Evolutionary conservation across 805 yeast genomes (phyloP), one percentile per base, ranked within the genome.

Genomic region (Torulaspora quercuum): DNA sequence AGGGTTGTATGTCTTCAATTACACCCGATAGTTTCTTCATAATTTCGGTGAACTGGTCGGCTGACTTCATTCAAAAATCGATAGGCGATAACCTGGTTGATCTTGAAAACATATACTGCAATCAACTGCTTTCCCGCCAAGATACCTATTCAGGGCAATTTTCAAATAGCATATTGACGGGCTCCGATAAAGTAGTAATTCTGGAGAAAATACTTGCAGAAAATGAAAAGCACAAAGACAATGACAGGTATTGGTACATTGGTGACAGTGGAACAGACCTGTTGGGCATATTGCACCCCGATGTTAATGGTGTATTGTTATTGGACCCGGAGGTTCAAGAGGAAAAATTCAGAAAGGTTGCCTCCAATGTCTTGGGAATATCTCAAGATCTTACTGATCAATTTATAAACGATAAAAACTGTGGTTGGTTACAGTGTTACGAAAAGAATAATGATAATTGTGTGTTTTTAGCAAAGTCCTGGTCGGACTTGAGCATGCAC

Each of bases 181-280:
- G 64, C 4, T 43, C 49, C 6, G 63, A 59, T 38, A 59, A 59
- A 40, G 37, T 52, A 7, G 29, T 12, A 4, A 25, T 19, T 3
- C 22, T 57, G 19, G 45, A 46, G 18, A 22, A 29, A 6, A 32
- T 48, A 3, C 5, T 46, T 17, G 9, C 9, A 4, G 17, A 42
- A 15, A 24, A 26, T 9, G 33, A 28, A 12, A 15, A 20, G 3
- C n/a, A 15, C 2, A 36, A 14, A 5, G 14, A 25, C 7, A n/a
- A 30, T 28, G 7, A 25, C 1, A n/a, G 25, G 3, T 10, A 39
- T 11, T 57, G 61, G 61, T 59, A 52, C 37, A 38, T 58, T 13
- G 64, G 64, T 8, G 64, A 59, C 30, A 59, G 64, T 35, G 57
- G 53, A 26, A 54, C 61, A 1, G 64, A 59, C 40, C 30, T 58